phyloP scores from a whole-genome alignment of 169 alveolate genomes.

The Condylostoma magnum region DNA sequence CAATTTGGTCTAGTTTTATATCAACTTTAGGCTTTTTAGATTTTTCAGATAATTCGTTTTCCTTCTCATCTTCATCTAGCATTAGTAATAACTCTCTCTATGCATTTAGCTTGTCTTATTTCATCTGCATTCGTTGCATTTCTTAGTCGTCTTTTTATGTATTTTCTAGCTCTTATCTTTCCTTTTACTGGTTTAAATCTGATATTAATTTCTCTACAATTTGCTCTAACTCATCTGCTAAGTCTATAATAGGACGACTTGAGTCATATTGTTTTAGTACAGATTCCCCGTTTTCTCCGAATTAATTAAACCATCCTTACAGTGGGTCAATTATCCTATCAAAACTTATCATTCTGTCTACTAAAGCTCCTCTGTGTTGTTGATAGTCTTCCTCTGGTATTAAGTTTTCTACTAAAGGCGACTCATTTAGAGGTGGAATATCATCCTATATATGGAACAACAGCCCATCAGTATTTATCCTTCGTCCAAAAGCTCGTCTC shows the following conservation, averaged over 20 bases:
- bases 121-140: not conserved
- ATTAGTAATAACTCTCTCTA: not conserved
- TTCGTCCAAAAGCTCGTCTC: constrained; percentile 11
- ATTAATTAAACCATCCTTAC: not conserved
- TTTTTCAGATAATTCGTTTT: not conserved
- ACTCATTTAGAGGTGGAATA: constrained; percentile 20
- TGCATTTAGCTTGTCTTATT: not conserved
- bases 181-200: not conserved
- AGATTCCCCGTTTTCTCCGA: not conserved
- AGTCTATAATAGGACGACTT: constrained; percentile 1
- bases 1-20: not conserved
- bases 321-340: not conserved
- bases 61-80: constrained; percentile 25
- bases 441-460: constrained; percentile 9
- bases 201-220: not conserved
- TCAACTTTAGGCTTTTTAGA: not conserved
- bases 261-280: not conserved
- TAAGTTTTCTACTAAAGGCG: constrained; percentile 15
- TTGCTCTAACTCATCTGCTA: constrained; percentile 2
- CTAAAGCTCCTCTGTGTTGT: constrained; percentile 17
- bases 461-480: not conserved
- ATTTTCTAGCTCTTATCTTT: not conserved
- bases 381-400: not conserved
- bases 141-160: not conserved
- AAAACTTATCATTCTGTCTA: constrained; percentile 6